A percentile compares a stretch with the other conserved stretches of the same genome.
Conservation (phyloP, 495 filamentous ascomycete species). For the Pyrenopolyporus hunteri region DNA sequence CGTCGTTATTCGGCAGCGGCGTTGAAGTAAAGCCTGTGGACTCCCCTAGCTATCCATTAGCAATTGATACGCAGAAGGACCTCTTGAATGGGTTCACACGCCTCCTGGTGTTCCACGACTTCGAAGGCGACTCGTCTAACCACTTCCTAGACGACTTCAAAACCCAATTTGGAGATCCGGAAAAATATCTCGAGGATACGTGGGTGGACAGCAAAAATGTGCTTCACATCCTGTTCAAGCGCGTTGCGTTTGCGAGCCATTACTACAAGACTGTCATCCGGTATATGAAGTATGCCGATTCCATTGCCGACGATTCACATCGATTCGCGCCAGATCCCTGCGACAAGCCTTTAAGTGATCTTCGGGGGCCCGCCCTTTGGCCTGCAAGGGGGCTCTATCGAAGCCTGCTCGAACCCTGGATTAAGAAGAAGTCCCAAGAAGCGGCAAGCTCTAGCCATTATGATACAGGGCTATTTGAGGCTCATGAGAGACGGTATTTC, state of each 20-base stretch:
- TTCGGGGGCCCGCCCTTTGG: not conserved
- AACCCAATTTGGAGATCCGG: not conserved
- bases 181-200: slow-evolving; percentile 12
- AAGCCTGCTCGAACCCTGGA: slow-evolving; percentile 5
- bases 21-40: not conserved
- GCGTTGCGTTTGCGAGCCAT: not conserved
- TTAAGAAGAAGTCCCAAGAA: not conserved
- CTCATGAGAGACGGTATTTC: too few relatives aligned
- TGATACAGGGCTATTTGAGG: too few relatives aligned
- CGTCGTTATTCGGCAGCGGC: not conserved
- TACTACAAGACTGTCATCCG: slow-evolving; percentile 13
- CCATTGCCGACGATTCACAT: not conserved
- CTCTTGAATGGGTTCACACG: not conserved
- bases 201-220: not conserved
- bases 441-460: not conserved
- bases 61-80: not conserved
- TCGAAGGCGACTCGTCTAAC: not conserved
- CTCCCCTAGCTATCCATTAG: not conserved
- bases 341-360: not conserved
- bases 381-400: not conserved
- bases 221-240: slow-evolving; percentile 11
- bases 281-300: not conserved
- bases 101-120: not conserved
- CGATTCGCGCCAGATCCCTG: slow-evolving; percentile 21
- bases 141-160: slow-evolving; percentile 5